phyloP scores from a whole-genome alignment of 2,329 filamentous ascomycete species.

The Colletotrichum abscissum region DNA sequence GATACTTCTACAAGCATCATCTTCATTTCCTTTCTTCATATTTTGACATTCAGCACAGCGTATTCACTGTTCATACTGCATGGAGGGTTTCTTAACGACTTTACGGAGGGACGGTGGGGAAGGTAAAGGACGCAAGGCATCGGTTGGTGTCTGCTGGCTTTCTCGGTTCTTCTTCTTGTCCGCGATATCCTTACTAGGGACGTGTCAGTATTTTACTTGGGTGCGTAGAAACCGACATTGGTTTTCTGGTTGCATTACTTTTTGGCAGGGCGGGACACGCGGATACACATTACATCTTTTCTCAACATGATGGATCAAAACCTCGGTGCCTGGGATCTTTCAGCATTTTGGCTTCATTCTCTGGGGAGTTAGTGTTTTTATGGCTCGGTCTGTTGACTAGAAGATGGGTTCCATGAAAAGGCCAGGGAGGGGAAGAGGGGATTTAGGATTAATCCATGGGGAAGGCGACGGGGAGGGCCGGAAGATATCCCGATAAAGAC shows the following conservation, averaged over 20 bases:
- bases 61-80: slow-evolving; percentile 13
- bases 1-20: not conserved
- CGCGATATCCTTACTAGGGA: too few species aligned
- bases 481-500: not conserved
- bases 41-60: slow-evolving; percentile 23
- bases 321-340: not conserved
- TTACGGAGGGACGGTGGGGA: slow-evolving; percentile 24
- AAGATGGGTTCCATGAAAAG: not conserved
- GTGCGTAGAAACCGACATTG: not conserved
- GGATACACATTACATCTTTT: not conserved
- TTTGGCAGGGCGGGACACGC: not conserved
- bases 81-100: slow-evolving; percentile 20
- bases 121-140: not conserved
- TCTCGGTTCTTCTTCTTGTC: too few species aligned
- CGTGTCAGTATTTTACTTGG: too few species aligned
- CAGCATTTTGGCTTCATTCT: not conserved
- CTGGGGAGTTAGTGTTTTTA: not conserved
- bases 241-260: not conserved
- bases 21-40: not conserved
- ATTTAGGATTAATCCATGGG: not conserved
- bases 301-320: not conserved
- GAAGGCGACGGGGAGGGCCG: too few species aligned
- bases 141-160: not conserved
- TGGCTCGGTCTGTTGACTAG: not conserved
- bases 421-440: too few species aligned